Base-by-base conservation (phyloP, 495 filamentous ascomycete species). In the Xeromyces bisporus region DNA sequence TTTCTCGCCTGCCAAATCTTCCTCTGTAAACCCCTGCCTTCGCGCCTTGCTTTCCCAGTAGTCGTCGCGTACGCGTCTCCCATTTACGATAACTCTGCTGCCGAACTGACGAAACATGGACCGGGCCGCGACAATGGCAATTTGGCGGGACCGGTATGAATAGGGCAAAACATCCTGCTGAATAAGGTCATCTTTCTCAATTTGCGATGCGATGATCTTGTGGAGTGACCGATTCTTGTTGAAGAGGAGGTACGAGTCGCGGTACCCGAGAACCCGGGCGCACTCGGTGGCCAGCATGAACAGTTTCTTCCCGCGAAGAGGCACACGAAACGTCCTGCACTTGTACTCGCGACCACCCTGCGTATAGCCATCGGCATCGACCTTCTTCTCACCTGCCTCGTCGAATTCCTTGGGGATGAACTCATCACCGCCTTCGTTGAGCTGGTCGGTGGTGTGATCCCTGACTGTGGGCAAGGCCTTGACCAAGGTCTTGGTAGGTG, bases 21-120 rank as follows among this genome's bases (percentile, higher is more conserved):
- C 87, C 48, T 99, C 89, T 0, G 89, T 99, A 45, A 99, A 99
- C 11, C 89, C 89, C 48, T 99, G 89, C 51, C 96, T 99, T 23
- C 77, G 69, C 3, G 89, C 89, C 57, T 96, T 99, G 44, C 71
- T 77, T 45, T 96, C 89, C 89, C 89, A 96, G 48, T 99, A 96
- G 50, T 99, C 89, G 55, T 99, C 89, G 18, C 87, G 75, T 20
- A 99, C 89, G 7, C 91, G 71, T 36, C 86, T 66, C 8, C 89
- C 89, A 44, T 81, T 77, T 3, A 77, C 71, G 35, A 99, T 91
- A 23, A 99, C 77, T 32, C 91, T 67, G 43, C 84, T 92, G n/a
- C 89, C 89, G 48, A 99, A 99, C 53, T 99, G 89, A 11, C 89
- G 77, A 50, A 96, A 99, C 89, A 99, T 99, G 28, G 89, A 94